phyloP scores from a whole-genome alignment of 345 rosid species.

The Acer negundo region DNA sequence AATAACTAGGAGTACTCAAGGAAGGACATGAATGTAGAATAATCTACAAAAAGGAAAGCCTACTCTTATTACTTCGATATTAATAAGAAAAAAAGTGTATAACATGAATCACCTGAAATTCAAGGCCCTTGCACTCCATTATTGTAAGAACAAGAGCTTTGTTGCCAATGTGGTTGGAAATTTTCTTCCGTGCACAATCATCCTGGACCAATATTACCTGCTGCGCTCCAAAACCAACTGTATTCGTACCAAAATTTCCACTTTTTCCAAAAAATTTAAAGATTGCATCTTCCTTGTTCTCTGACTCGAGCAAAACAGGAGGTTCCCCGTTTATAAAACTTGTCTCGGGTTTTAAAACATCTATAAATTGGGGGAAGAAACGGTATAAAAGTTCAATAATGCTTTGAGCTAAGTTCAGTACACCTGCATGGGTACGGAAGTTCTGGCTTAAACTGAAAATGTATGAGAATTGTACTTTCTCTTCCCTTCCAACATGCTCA shows the following conservation, averaged over 20 bases:
- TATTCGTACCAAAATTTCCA: constrained; percentile 10
- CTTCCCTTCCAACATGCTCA: constrained; percentile 5
- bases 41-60: not conserved
- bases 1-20: not conserved
- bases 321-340: constrained; percentile 53
- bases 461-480: constrained; percentile 41
- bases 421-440: constrained; percentile 52
- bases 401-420: constrained; percentile 55
- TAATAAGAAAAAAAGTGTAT: no score
- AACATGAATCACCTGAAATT: constrained; percentile 43
- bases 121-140: constrained; percentile 52
- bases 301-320: constrained; percentile 44
- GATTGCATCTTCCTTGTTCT: constrained; percentile 36
- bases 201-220: constrained; percentile 53
- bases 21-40: not conserved
- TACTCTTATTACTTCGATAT: not conserved
- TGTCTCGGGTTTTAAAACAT: constrained; percentile 40
- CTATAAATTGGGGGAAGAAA: constrained; percentile 41
- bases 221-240: constrained; percentile 54
- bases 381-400: constrained; percentile 46
- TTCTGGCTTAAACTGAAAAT: constrained; percentile 45
- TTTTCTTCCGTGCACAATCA: constrained; percentile 35
- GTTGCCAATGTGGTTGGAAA: constrained; percentile 36
- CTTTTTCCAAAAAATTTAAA: constrained; percentile 41
- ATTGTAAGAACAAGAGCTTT: constrained; percentile 53